phyloP scores from a whole-genome alignment of 2,329 filamentous ascomycete species.

The Fusarium multiceps region DNA sequence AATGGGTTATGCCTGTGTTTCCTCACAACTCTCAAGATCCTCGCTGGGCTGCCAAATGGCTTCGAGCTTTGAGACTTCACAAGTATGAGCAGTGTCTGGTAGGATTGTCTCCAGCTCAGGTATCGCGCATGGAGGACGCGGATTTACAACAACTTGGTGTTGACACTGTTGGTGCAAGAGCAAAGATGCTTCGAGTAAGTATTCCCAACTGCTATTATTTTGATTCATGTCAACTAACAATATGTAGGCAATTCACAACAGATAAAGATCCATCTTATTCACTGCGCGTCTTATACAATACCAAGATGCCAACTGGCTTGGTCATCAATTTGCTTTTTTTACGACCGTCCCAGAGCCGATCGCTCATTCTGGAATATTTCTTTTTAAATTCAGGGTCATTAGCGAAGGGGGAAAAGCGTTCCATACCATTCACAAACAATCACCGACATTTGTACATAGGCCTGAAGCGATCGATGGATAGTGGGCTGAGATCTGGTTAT shows the following conservation, averaged over 20 bases:
- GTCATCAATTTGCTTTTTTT: constrained; percentile 6
- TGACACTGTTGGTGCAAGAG: constrained; percentile 43
- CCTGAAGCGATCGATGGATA: constrained; percentile 2
- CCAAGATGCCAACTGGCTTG: constrained; percentile 19
- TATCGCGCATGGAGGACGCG: constrained; percentile 31
- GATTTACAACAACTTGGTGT: constrained; percentile 42
- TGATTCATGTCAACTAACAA: constrained; percentile 16
- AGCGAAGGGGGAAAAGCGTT: neutral
- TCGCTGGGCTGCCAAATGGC: constrained; percentile 43
- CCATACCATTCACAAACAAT: neutral
- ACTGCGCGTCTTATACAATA: neutral
- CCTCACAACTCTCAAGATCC: constrained; percentile 41
- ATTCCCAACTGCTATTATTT: neutral
- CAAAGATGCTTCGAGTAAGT: constrained; percentile 45
- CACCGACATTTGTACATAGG: neutral
- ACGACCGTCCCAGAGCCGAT: neutral
- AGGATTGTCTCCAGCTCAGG: constrained; percentile 40
- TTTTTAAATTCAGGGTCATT: neutral
- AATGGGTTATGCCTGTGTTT: constrained; percentile 43
- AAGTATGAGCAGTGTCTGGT: constrained; percentile 42
- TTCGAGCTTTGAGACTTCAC: constrained; percentile 43
- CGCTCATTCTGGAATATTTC: constrained; percentile 5
- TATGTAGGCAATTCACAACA: constrained; percentile 37
- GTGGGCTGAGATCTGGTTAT: constrained; percentile 30
- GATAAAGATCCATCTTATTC: constrained; percentile 3